Conservation (phyloP, 2,329 filamentous ascomycete species). For the Nigrospora sphaerica region DNA sequence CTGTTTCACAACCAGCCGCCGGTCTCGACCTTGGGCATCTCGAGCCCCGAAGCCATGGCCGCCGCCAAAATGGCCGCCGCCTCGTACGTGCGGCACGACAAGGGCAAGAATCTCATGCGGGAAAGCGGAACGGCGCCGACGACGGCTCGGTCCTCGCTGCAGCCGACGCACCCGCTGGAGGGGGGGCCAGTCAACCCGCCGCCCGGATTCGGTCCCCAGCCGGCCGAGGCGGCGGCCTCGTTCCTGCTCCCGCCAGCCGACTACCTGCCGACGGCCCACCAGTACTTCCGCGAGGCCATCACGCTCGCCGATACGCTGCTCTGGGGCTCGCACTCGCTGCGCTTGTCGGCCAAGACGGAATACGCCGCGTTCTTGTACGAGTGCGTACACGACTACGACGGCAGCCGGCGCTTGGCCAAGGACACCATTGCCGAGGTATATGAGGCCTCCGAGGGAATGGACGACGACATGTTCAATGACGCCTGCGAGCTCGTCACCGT, state of each 20-base stretch:
- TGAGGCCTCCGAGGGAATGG: constrained; percentile 83
- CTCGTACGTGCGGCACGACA: constrained; percentile 31
- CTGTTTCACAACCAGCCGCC: constrained; percentile 89
- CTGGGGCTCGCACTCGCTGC: constrained; percentile 82
- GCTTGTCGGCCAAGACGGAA: constrained; percentile 85
- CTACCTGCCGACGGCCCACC: constrained; percentile 75
- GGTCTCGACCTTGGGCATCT: constrained; percentile 54
- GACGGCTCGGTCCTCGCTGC: constrained; percentile 35
- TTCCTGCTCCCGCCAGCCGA: constrained; percentile 75
- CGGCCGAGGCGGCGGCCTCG: constrained; percentile 45
- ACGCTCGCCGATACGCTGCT: constrained; percentile 67
- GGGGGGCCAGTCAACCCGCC: constrained; percentile 52
- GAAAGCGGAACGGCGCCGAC: constrained; percentile 33
- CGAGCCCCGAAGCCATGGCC: constrained; percentile 37
- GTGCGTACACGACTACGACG: constrained; percentile 75
- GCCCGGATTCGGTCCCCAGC: constrained; percentile 41
- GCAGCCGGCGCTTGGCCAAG: constrained; percentile 69
- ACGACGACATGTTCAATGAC: constrained; percentile 91
- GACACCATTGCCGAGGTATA: constrained; percentile 86
- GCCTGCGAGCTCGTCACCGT: constrained; percentile 82
- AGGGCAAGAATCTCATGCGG: constrained; percentile 41
- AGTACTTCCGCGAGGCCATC: constrained; percentile 74
- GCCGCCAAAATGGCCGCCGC: constrained; percentile 15
- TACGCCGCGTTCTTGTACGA: constrained; percentile 92
- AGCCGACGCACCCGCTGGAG: constrained; percentile 43